Conservation (phyloP, 306 rosid species). For the Begonia loranthoides region DNA sequence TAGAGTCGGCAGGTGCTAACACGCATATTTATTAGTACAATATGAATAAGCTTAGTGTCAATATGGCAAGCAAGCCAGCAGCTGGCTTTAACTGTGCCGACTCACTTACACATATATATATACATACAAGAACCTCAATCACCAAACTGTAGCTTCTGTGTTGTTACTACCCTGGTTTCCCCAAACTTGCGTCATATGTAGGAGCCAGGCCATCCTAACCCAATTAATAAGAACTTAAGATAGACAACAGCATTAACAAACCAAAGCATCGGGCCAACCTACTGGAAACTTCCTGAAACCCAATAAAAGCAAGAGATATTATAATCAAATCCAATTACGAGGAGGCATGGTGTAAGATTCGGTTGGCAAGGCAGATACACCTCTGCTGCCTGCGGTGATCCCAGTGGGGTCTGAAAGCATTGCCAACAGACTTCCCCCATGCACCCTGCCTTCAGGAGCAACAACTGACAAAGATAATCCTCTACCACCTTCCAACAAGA, state of each 20-base stretch:
- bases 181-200: too few relatives aligned
- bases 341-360: slow-evolving; percentile 29
- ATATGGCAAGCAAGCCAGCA: neutral
- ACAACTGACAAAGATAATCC: slow-evolving; percentile 20
- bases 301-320: neutral
- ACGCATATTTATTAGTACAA: neutral
- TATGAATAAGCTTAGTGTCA: neutral
- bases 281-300: slow-evolving; percentile 9
- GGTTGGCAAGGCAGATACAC: slow-evolving; percentile 17
- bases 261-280: slow-evolving; percentile 17
- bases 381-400: slow-evolving; percentile 24
- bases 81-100: slow-evolving; percentile 35
- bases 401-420: slow-evolving; percentile 38
- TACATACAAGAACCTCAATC: slow-evolving; percentile 44
- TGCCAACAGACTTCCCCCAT: slow-evolving; percentile 83
- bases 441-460: slow-evolving; percentile 82
- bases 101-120: slow-evolving; percentile 28
- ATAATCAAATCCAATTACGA: slow-evolving; percentile 44
- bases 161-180: slow-evolving; percentile 15
- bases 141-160: slow-evolving; percentile 32
- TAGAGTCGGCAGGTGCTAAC: neutral
- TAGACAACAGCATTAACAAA: slow-evolving; percentile 1
- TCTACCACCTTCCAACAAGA: slow-evolving; percentile 14
- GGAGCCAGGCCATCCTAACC: slow-evolving; percentile 11
- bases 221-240: slow-evolving; percentile 9